Conservation (phyloP, 768 basidiomycete genomes). For the Boletus rubropictus region DNA sequence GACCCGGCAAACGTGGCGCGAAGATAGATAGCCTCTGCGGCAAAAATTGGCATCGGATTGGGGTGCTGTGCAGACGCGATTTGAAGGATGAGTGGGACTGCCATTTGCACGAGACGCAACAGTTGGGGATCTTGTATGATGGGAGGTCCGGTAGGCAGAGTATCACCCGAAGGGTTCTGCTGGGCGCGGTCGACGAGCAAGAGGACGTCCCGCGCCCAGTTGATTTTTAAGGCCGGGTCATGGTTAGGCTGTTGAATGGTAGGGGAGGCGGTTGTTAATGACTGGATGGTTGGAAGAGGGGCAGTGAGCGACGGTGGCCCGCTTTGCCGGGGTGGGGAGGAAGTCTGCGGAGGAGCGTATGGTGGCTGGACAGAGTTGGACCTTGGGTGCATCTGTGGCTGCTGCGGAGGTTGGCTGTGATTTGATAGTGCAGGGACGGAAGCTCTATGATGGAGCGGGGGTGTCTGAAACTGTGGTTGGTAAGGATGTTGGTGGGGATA, state of each 20-base stretch:
- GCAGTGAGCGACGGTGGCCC: constrained; percentile 52
- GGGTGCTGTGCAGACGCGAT: constrained; percentile 38
- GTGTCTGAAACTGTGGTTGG: constrained; percentile 19
- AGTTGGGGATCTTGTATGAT: constrained; percentile 57
- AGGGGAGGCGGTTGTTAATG: constrained; percentile 47
- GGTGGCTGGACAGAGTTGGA: constrained; percentile 12
- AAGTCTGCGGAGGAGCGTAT: constrained; percentile 15
- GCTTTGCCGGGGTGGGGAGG: constrained; percentile 23
- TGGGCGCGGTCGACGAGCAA: constrained; percentile 61
- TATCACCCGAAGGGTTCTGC: constrained; percentile 37
- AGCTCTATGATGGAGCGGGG: constrained; percentile 21
- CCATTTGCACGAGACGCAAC: constrained; percentile 52
- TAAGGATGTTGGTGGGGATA: constrained; percentile 13
- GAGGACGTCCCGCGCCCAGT: constrained; percentile 81
- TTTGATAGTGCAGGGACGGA: constrained; percentile 19
- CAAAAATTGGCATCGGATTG: constrained; percentile 36
- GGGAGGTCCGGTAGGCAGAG: constrained; percentile 44
- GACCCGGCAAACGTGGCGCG: constrained; percentile 69
- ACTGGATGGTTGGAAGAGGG: constrained; percentile 59
- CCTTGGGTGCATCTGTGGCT: constrained; percentile 19
- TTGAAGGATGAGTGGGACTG: constrained; percentile 59
- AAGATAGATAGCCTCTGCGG: constrained; percentile 71
- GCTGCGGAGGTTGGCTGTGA: constrained; percentile 22
- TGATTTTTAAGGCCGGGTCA: constrained; percentile 57
- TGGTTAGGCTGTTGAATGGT: constrained; percentile 49